These are phyloP conservation scores for Suillus occidentalis DNA, from an alignment of 768 basidiomycete genomes.

Conservation along the genomic window DNA sequence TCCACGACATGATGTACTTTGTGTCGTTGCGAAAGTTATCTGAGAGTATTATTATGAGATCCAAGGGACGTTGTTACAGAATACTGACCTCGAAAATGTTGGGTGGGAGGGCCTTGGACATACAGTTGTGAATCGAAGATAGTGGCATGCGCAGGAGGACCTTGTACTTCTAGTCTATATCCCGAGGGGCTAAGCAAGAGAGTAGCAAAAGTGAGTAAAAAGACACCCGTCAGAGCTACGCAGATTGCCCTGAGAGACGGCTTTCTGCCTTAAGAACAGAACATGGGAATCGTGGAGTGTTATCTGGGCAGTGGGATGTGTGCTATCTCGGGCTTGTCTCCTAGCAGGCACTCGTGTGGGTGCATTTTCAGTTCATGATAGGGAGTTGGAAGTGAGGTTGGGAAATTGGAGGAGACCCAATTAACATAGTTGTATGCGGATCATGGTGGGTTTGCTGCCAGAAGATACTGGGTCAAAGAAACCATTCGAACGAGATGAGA, in stretches of 20 bases:
- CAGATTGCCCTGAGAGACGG: background rate
- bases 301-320: background rate
- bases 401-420: background rate
- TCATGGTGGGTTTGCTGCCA: background rate
- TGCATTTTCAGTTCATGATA: slow-evolving; percentile 1
- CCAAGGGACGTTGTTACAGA: background rate
- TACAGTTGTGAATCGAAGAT: slow-evolving; percentile 9
- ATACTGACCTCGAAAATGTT: slow-evolving; percentile 52
- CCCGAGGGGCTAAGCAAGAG: background rate
- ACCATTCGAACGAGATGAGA: too few species aligned
- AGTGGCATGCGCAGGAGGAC: background rate
- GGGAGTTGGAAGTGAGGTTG: background rate
- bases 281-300: background rate
- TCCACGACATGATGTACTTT: slow-evolving; percentile 72
- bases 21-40: slow-evolving; percentile 62
- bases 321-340: background rate
- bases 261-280: background rate
- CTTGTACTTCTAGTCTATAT: background rate
- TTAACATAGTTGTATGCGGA: background rate
- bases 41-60: slow-evolving; percentile 19
- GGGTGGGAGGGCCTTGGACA: slow-evolving; percentile 51
- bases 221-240: slow-evolving; percentile 26
- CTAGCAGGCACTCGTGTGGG: slow-evolving; percentile 7
- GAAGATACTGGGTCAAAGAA: too few species aligned
- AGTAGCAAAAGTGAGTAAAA: slow-evolving; percentile 23